These are phyloP conservation scores for Boletus coccyginus DNA, from an alignment of 768 basidiomycete genomes.

Conservation along the genomic window DNA sequence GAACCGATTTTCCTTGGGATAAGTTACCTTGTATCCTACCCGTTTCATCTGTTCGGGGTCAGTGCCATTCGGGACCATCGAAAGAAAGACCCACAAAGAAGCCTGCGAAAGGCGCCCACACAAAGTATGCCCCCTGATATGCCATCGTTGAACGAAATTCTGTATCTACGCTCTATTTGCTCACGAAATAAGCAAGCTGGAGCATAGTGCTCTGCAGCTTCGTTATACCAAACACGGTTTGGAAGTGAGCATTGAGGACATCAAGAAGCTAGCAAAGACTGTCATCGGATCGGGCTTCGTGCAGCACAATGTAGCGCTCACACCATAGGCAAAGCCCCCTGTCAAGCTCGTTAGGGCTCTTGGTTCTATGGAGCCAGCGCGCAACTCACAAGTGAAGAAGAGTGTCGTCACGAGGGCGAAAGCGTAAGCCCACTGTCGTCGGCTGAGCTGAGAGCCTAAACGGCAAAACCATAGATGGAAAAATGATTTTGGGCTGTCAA, in stretches of 20 bases:
- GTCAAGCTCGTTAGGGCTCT: neutral
- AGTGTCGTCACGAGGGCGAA: slow-evolving; percentile 70
- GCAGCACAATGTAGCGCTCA: slow-evolving; percentile 28
- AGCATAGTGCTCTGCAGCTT: slow-evolving; percentile 73
- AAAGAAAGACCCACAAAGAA: slow-evolving; percentile 44
- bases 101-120: slow-evolving; percentile 57
- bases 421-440: slow-evolving; percentile 50
- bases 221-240: slow-evolving; percentile 60
- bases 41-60: slow-evolving; percentile 48
- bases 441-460: slow-evolving; percentile 40
- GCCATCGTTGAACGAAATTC: neutral
- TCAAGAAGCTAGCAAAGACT: slow-evolving; percentile 51
- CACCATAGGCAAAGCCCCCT: slow-evolving; percentile 71
- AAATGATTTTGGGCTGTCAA: neutral
- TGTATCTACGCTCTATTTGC: slow-evolving; percentile 7
- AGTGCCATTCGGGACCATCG: neutral
- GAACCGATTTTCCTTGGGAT: neutral
- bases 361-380: neutral
- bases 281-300: slow-evolving; percentile 15
- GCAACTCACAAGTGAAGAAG: slow-evolving; percentile 65
- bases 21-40: slow-evolving; percentile 61
- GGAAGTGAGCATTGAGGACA: slow-evolving; percentile 72
- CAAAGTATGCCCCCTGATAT: slow-evolving; percentile 55
- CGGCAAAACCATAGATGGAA: neutral
- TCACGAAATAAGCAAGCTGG: slow-evolving; percentile 68